A percentile compares a stretch with the other conserved stretches of the same genome.
Evolutionary conservation across 192 early-diverging fungal species (phyloP).

Genomic region (Phlyctochytrium arcticum): DNA sequence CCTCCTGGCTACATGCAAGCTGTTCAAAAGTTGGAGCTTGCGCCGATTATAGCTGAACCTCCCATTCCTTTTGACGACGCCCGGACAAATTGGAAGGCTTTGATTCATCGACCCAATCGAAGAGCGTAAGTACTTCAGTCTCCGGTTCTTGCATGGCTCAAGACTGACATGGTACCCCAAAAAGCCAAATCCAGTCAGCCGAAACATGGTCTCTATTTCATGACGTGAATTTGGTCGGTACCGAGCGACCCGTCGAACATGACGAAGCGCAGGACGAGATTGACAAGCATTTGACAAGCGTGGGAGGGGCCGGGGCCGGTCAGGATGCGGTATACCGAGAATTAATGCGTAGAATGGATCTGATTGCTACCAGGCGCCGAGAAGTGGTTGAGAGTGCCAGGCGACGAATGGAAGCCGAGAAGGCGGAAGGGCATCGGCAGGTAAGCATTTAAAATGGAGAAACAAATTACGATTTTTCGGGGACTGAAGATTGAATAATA

Average conservation of each 20-base stretch:
- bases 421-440: too few species aligned
- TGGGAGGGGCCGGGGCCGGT: not conserved
- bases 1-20: slow-evolving; percentile 30
- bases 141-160: too few species aligned
- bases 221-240: slow-evolving; percentile 14
- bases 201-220: slow-evolving; percentile 19
- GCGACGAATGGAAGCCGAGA: slow-evolving; percentile 12
- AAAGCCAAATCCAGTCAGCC: not conserved
- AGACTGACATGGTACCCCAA: not conserved
- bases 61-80: slow-evolving; percentile 45
- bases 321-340: slow-evolving; percentile 2
- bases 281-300: not conserved
- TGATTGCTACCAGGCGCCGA: not conserved
- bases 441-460: too few species aligned
- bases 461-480: too few species aligned
- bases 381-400: slow-evolving; percentile 5
- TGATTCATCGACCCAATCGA: not conserved
- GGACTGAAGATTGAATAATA: too few species aligned
- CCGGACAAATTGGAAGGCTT: slow-evolving; percentile 14
- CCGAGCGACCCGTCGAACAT: slow-evolving; percentile 1
- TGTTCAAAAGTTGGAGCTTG: slow-evolving; percentile 13
- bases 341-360: slow-evolving; percentile 1
- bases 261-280: not conserved
- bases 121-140: slow-evolving; percentile 3
- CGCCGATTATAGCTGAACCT: slow-evolving; percentile 14